Evolutionary conservation across 768 basidiomycete genomes (phyloP), one percentile per base, ranked within the genome.

Genomic region (Mycena floridula): DNA sequence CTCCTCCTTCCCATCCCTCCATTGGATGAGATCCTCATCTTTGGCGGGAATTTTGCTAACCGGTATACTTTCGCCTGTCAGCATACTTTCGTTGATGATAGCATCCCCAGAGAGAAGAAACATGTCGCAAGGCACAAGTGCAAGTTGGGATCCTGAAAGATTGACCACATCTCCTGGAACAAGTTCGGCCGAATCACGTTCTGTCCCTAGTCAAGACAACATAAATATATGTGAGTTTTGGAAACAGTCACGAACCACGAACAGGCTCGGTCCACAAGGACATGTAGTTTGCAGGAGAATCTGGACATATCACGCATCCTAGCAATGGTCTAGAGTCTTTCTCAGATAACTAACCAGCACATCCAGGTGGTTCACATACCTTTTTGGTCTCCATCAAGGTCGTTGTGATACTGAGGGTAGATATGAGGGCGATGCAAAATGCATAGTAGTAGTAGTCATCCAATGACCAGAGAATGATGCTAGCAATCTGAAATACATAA

Each of bases 21-120:
- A 93, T 50, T 67, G 73, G 35, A 64, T 59, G 32, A 97, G 71
- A 42, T 83, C 84, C 22, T 83, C 83, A 52, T 91, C 86, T 56
- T 83, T 91, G 47, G 85, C 76, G 0, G 94, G 86, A 16, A 77
- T 64, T 60, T 99, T 99, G 60, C 89, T 89, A 42, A 99, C 91
- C 2, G 96, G 96, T 0, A 99, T 90, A 51, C 93, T 96, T 65
- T 99, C 96, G 11, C 96, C 96, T 0, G 96, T 98, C 20, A 99
- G 78, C 96, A 99, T 98, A 50, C 92, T 95, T 66, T 99, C 96
- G 60, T 98, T 98, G 41, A 98, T 86, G 46, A 99, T 95, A 2
- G 93, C 92, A 61, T 99, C 96, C 1, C 96, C 96, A 2, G 91
- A 89, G 23, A 99, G 79, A 7, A 99, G 74, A 51, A 97, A 78